Percentiles rank a stretch among this genome's conserved stretches.
These are phyloP conservation scores for Diutina mesorugosa DNA, from an alignment of 1,139 yeast species.

Conservation along the genomic window DNA sequence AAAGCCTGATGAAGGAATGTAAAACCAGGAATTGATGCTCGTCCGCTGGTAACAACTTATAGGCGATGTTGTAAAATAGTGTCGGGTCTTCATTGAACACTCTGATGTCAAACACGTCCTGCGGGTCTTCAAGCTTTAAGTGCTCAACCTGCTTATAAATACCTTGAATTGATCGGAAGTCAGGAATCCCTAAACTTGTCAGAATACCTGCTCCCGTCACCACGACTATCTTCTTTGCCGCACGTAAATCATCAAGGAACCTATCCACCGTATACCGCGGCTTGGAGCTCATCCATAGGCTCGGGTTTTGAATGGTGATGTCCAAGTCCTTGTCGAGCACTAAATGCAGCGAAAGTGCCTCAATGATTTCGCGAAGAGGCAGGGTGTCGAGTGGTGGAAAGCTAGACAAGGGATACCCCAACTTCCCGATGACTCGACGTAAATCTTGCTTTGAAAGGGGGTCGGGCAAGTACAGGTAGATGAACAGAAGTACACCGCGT, in stretches of 20 bases:
- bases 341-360: neutral
- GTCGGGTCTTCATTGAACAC: constrained; percentile 69
- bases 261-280: constrained; percentile 39
- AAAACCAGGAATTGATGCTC: constrained; percentile 59
- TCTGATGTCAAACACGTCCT: constrained; percentile 78
- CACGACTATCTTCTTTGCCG: constrained; percentile 56
- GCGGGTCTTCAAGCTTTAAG: constrained; percentile 74
- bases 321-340: constrained; percentile 40
- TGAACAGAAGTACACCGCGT: neutral
- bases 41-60: constrained; percentile 74
- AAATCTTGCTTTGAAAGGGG: neutral
- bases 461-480: neutral
- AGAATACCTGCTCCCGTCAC: constrained; percentile 96
- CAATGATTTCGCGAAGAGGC: constrained; percentile 2
- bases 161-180: constrained; percentile 84
- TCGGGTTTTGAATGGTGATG: constrained; percentile 15
- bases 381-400: neutral
- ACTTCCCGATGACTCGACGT: neutral
- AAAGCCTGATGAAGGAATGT: constrained; percentile 66
- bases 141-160: constrained; percentile 61
- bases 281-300: neutral
- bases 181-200: constrained; percentile 88
- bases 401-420: neutral
- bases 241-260: constrained; percentile 34
- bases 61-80: constrained; percentile 79